Conservation (phyloP, 1,139 yeast species). For the Zhuliangozyma blackwelliae region DNA sequence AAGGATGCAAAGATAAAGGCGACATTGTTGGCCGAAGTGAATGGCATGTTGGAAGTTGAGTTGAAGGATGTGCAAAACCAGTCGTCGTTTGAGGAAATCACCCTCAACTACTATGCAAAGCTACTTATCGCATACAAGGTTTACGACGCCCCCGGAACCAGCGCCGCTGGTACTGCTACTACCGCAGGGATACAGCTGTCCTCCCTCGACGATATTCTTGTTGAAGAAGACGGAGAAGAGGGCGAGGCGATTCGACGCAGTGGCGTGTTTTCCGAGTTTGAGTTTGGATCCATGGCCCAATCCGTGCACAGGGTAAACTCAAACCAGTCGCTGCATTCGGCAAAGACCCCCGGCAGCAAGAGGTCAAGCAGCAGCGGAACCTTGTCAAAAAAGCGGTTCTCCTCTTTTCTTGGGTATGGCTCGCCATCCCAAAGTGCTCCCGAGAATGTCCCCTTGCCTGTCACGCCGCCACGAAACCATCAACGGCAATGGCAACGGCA, state of each 20-base stretch:
- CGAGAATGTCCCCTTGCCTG: no score
- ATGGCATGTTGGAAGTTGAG: constrained; percentile 28
- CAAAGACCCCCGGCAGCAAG: constrained; percentile 2
- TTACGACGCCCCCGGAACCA: constrained; percentile 20
- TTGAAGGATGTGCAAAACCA: constrained; percentile 10
- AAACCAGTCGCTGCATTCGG: constrained; percentile 15
- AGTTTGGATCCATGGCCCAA: no score
- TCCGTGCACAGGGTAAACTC: constrained; percentile 14
- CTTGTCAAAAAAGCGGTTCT: constrained; percentile 9
- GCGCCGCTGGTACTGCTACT: neutral
- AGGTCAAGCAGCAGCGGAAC: constrained; percentile 12
- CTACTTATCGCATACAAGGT: constrained; percentile 34
- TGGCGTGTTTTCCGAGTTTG: no score
- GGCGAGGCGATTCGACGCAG: constrained; percentile 10
- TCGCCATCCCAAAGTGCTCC: no score
- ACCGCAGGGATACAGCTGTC: no score
- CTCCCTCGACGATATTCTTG: constrained; percentile 6
- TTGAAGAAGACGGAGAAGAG: constrained; percentile 23
- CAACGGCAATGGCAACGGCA: no score
- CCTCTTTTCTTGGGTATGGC: constrained; percentile 13
- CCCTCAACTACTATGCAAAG: constrained; percentile 33
- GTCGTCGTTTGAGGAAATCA: constrained; percentile 23
- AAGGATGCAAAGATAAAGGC: constrained; percentile 32
- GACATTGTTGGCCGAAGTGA: constrained; percentile 32
- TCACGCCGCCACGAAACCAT: no score